Evolutionary conservation across 139 green algal species (phyloP).

Genomic region (Haematococcus sp.): DNA sequence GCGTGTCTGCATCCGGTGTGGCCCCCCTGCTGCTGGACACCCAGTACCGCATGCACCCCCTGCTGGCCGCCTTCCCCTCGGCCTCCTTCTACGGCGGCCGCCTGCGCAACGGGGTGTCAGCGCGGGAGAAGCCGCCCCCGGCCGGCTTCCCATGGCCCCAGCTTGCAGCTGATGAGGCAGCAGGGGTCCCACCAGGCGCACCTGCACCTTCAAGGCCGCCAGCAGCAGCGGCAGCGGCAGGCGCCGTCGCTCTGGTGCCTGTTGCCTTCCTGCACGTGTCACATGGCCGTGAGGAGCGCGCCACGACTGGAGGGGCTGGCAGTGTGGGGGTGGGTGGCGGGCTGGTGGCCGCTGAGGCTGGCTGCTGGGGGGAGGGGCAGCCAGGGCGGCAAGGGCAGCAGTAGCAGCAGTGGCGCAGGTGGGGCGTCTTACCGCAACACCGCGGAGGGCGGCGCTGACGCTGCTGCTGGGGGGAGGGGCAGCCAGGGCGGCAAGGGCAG

Average conservation of each 20-base stretch:
- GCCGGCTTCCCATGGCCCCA: neutral
- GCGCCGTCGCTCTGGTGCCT: neutral
- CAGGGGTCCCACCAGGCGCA: neutral
- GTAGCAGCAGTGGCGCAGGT: neutral
- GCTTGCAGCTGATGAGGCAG: neutral
- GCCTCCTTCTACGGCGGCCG: constrained; percentile 54
- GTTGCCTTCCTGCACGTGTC: neutral
- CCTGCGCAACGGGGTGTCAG: constrained; percentile 46
- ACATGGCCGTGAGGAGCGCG: constrained; percentile 1
- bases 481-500: no score
- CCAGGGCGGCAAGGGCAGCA: neutral
- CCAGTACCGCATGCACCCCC: constrained; percentile 93
- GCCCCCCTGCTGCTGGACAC: constrained; percentile 76
- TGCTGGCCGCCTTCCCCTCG: constrained; percentile 63
- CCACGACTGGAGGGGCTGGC: neutral
- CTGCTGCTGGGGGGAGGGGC: no score
- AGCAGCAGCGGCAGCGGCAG: neutral
- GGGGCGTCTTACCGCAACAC: neutral
- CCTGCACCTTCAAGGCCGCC: neutral
- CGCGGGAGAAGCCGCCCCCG: constrained; percentile 47
- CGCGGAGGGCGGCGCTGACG: no score
- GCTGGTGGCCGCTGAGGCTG: neutral
- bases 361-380: no score
- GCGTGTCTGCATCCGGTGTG: constrained; percentile 53
- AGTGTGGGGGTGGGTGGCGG: neutral